Evolutionary conservation across 2,329 filamentous ascomycete species (phyloP), one percentile per base, ranked within the genome.

Genomic region (Cercospora zeina): DNA sequence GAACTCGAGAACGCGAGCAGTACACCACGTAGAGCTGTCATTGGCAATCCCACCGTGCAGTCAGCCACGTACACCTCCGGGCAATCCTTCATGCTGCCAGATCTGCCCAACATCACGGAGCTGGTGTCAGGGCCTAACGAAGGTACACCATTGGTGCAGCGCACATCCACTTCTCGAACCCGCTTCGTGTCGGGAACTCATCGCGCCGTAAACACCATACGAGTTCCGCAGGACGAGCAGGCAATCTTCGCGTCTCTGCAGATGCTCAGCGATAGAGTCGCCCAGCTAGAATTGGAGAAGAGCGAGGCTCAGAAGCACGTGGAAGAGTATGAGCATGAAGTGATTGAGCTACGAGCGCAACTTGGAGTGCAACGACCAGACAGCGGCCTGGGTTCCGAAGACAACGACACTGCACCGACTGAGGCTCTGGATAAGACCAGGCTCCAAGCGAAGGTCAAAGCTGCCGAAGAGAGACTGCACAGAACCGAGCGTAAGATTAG

Each of bases 211-310:
- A 80, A 85, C 37, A 78, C 80, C 11, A 77, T 87, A 10, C 79
- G 83, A 0, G 79, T 87, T 50, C 85, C 85, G 0, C 79, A 83
- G 11, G 85, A 88, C 54, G 86, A 88, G 65, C 86, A 87, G 71
- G 82, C 82, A 2, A 81, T 88, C 53, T 86, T 85, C 68, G 79
- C 83, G n/a, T 84, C 84, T 10, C 75, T 88, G 14, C 80, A 85
- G 57, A 74, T 84, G 16, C 73, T 87, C 10, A 81, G 86, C 66
- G 83, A 85, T 45, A 84, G 83, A 69, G 79, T 87, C 42, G 76
- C 79, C 0, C 77, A 82, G 54, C 76, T 87, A 51, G 84, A 88
- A 68, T 74, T 77, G 57, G 82, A 83, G 64, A 84, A 84, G 59
- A 79, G 78, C 6, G 81, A 84, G 45, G 72, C 80, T 16, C 80